These are phyloP conservation scores for Microcos paniculata DNA, from an alignment of 345 rosid genomes.

Conservation along the genomic window DNA sequence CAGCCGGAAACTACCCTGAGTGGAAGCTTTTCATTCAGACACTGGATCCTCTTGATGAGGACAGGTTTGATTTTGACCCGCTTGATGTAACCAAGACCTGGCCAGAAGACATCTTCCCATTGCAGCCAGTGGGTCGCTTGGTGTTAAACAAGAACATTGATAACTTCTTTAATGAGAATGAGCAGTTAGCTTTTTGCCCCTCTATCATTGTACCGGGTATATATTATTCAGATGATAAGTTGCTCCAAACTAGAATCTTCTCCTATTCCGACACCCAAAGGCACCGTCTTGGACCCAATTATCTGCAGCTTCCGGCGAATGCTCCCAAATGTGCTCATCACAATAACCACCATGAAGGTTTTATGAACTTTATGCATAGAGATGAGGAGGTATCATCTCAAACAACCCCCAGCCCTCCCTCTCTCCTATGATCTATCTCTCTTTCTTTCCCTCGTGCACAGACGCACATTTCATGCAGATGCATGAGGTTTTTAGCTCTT, in stretches of 20 bases:
- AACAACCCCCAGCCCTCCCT: too few relatives aligned
- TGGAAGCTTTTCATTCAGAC: conserved; percentile 84
- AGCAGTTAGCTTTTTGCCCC: conserved; percentile 92
- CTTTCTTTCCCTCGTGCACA: not conserved
- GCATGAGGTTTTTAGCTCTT: too few relatives aligned
- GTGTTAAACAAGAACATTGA: conserved; percentile 94
- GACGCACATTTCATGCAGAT: not conserved
- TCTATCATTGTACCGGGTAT: conserved; percentile 88
- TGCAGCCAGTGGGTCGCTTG: conserved; percentile 96
- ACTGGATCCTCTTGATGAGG: conserved; percentile 79
- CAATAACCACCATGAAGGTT: conserved; percentile 93
- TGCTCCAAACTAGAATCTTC: conserved; percentile 83
- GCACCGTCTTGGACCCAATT: conserved; percentile 97
- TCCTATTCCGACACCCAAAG: conserved; percentile 94
- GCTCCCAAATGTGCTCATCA: conserved; percentile 92
- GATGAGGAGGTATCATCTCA: conserved; percentile 83
- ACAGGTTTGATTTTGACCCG: conserved; percentile 80
- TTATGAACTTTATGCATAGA: conserved; percentile 88
- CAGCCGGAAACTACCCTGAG: conserved; percentile 88
- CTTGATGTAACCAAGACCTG: conserved; percentile 95
- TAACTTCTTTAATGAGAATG: conserved; percentile 93
- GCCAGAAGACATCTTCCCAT: conserved; percentile 94
- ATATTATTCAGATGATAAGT: conserved; percentile 78
- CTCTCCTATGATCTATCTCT: not conserved
- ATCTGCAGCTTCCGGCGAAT: conserved; percentile 88